These are phyloP conservation scores for Phanerodontia chrysosporium DNA, from an alignment of 768 basidiomycete genomes.

Conservation along the genomic window DNA sequence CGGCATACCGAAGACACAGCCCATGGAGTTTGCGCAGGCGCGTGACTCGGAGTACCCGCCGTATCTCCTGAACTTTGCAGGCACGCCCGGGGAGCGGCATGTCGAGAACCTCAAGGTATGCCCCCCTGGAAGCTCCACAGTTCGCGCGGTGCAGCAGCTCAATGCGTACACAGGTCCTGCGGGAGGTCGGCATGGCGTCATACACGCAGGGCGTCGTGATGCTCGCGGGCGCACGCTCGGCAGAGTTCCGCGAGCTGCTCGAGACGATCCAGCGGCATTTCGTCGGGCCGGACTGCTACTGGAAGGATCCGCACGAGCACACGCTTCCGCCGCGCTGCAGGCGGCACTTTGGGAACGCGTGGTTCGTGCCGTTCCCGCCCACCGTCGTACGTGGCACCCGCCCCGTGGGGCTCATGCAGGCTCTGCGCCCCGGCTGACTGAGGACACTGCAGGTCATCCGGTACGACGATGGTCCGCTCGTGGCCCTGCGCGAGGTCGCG, in stretches of 20 bases:
- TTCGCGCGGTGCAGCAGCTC: neutral
- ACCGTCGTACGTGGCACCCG: constrained; percentile 48
- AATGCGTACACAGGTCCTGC: constrained; percentile 49
- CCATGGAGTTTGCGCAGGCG: constrained; percentile 56
- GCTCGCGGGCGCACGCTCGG: constrained; percentile 41
- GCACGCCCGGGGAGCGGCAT: constrained; percentile 65
- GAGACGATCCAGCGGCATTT: constrained; percentile 51
- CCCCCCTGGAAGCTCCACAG: neutral
- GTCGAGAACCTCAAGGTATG: constrained; percentile 76
- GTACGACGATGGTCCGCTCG: constrained; percentile 57
- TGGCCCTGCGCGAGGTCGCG: constrained; percentile 40
- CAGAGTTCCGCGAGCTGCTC: constrained; percentile 44
- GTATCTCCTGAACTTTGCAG: constrained; percentile 60
- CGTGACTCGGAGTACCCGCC: constrained; percentile 59
- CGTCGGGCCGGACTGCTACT: constrained; percentile 73
- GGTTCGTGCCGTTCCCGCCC: constrained; percentile 80
- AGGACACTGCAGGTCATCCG: constrained; percentile 50
- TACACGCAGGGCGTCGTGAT: constrained; percentile 53
- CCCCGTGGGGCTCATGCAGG: neutral
- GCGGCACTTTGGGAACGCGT: constrained; percentile 69
- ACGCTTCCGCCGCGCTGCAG: constrained; percentile 29
- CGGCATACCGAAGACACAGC: constrained; percentile 53
- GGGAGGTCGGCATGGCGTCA: constrained; percentile 56
- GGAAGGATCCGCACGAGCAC: constrained; percentile 37
- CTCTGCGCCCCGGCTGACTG: neutral